Conservation (phyloP, 768 basidiomycete species). For the Pleurotus giganteus region DNA sequence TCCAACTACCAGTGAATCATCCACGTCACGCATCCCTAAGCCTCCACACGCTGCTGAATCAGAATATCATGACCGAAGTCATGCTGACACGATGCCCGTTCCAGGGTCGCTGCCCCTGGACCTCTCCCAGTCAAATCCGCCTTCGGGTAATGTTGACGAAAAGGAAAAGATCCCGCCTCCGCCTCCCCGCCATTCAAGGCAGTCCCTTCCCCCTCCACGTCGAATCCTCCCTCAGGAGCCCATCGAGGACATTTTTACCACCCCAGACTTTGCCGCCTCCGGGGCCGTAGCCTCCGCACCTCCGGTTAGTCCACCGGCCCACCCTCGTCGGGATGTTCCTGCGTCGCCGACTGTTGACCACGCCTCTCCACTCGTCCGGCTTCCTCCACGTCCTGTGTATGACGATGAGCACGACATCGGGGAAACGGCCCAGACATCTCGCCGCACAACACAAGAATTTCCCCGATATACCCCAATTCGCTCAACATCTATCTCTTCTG, state of each 20-base stretch:
- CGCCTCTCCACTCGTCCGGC: slow-evolving; percentile 14
- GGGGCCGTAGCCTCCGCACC: not conserved
- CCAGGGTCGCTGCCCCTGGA: not conserved
- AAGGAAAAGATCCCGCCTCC: not conserved
- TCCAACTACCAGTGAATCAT: not conserved
- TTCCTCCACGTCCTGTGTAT: not conserved
- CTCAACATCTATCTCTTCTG: not conserved
- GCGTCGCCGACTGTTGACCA: slow-evolving; percentile 13
- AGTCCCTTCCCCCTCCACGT: slow-evolving; percentile 20
- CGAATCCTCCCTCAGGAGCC: slow-evolving; percentile 11
- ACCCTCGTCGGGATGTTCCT: slow-evolving; percentile 9
- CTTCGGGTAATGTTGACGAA: not conserved
- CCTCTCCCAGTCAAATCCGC: not conserved
- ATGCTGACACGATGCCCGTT: not conserved
- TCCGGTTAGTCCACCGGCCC: slow-evolving; percentile 7
- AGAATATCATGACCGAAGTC: not conserved
- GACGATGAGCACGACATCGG: not conserved
- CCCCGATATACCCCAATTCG: not conserved
- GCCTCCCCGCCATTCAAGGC: slow-evolving; percentile 11
- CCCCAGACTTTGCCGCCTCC: slow-evolving; percentile 10
- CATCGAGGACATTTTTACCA: slow-evolving; percentile 8
- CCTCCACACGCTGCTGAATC: not conserved
- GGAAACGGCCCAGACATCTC: not conserved
- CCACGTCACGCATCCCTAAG: not conserved
- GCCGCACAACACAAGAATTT: not conserved